Evolutionary conservation across 768 basidiomycete species (phyloP), one percentile per base, ranked within the genome.

Genomic region (Trametes elegans): DNA sequence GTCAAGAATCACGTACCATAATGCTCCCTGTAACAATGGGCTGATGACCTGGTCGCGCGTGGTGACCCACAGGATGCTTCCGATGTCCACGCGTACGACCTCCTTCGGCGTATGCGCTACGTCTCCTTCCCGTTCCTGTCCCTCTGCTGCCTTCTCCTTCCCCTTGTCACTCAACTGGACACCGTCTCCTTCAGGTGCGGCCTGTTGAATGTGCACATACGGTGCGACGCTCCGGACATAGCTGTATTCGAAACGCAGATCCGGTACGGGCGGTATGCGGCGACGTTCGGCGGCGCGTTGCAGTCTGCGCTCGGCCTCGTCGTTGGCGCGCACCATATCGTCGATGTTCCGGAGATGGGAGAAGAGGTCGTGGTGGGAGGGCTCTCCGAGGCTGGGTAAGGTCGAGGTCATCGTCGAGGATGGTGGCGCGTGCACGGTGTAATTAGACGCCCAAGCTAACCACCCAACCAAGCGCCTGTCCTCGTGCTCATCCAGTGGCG

Each of bases 161-260:
- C 57, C 69, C 57, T 68, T 70, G 52, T 68, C 73, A 50, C 62
- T 54, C 23, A 48, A 29, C 28, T 39, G 11, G 49, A 47, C 8
- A 23, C 21, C n/a, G 65, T 59, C 18, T 9, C 23, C 24, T 16
- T 16, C 19, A 8, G 58, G 13, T 10, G 24, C 13, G 3, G 42
- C 24, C 9, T 43, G 57, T 34, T 68, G 70, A 43, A 85, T 63
- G 46, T 79, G 74, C 44, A 84, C 70, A 62, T 76, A 82, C 7
- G 75, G 73, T 23, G 71, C 74, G 57, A 89, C 76, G 59, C 83
- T 86, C 58, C 76, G 78, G 53, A 88, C 57, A 67, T 87, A 91
- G 46, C 80, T 83, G 53, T 81, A 78, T 64, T 90, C 88, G 72
- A 88, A 89, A 24, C 88, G 86, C 32, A 90, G 71, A 66, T 91